Percentiles rank a stretch among this genome's conserved stretches.
These are phyloP conservation scores for Podaxis sp. DNA, from an alignment of 768 basidiomycete genomes.

Conservation along the genomic window DNA sequence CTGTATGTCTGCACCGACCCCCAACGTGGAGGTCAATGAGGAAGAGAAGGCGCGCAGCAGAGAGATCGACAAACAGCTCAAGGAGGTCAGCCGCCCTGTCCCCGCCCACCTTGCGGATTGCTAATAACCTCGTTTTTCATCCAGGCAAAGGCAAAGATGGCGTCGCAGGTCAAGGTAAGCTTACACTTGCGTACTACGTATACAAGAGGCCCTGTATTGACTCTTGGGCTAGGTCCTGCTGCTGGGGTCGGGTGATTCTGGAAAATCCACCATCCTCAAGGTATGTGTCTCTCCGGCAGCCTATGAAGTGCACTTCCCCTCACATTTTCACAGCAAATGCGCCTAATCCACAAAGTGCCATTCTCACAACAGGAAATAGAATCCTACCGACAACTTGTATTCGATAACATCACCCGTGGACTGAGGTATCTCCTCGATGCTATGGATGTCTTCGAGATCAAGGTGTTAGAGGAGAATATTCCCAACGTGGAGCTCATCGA, in stretches of 20 bases:
- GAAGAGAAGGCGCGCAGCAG: constrained; percentile 63
- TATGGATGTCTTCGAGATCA: constrained; percentile 86
- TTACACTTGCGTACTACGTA: constrained; percentile 3
- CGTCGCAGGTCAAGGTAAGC: constrained; percentile 72
- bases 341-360: constrained; percentile 85
- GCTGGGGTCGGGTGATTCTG: constrained; percentile 90
- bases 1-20: constrained; percentile 65
- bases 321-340: constrained; percentile 75
- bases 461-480: constrained; percentile 61
- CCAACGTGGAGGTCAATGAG: constrained; percentile 56
- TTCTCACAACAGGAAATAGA: constrained; percentile 85
- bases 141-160: constrained; percentile 74
- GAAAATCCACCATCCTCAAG: constrained; percentile 90
- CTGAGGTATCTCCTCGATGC: constrained; percentile 81
- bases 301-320: background rate
- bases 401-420: constrained; percentile 88
- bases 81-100: constrained; percentile 50
- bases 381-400: constrained; percentile 87
- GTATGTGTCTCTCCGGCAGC: background rate
- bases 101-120: background rate
- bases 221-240: constrained; percentile 63
- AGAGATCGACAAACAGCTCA: constrained; percentile 76
- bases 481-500: constrained; percentile 62
- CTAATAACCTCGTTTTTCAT: constrained; percentile 4
- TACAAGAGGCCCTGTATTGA: constrained; percentile 1